Evolutionary conservation across 805 yeast species (phyloP).

Genomic region (Candida nanaspora): DNA sequence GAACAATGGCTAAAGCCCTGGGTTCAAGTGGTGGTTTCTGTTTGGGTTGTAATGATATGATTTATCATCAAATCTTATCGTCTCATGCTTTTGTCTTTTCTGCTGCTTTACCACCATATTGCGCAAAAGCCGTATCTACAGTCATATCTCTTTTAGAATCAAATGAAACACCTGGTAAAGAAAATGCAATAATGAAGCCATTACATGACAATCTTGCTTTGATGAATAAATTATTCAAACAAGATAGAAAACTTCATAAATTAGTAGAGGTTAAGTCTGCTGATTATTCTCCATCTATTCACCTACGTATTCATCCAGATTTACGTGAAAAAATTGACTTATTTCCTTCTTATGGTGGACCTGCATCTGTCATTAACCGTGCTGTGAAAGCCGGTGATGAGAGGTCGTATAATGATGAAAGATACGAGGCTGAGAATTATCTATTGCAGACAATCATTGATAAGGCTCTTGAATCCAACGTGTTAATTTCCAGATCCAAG

Average conservation of each 20-base stretch:
- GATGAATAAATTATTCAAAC: constrained; percentile 34
- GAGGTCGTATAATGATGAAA: constrained; percentile 32
- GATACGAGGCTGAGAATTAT: constrained; percentile 46
- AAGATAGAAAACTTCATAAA: constrained; percentile 28
- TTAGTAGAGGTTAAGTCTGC: constrained; percentile 48
- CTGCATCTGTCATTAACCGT: constrained; percentile 29
- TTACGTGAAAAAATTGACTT: constrained; percentile 37
- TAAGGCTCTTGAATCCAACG: constrained; percentile 39
- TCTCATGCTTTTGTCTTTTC: constrained; percentile 88
- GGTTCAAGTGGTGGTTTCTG: constrained; percentile 93
- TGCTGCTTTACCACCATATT: constrained; percentile 90
- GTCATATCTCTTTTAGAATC: constrained; percentile 40
- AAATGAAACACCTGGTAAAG: constrained; percentile 25
- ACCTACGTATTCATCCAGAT: constrained; percentile 48
- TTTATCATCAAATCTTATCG: constrained; percentile 86
- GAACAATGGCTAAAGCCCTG: constrained; percentile 74
- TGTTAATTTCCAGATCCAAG: constrained; percentile 47
- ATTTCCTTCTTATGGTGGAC: constrained; percentile 45
- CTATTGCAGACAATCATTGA: constrained; percentile 65
- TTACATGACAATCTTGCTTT: constrained; percentile 34
- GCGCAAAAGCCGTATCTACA: constrained; percentile 57
- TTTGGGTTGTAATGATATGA: constrained; percentile 76
- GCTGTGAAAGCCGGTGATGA: constrained; percentile 39
- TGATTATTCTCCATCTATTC: constrained; percentile 59
- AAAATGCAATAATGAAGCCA: constrained; percentile 26